Percentiles rank a stretch among this genome's conserved stretches.
phyloP scores from a whole-genome alignment of 345 rosid genomes.

The Brassica cretica region DNA sequence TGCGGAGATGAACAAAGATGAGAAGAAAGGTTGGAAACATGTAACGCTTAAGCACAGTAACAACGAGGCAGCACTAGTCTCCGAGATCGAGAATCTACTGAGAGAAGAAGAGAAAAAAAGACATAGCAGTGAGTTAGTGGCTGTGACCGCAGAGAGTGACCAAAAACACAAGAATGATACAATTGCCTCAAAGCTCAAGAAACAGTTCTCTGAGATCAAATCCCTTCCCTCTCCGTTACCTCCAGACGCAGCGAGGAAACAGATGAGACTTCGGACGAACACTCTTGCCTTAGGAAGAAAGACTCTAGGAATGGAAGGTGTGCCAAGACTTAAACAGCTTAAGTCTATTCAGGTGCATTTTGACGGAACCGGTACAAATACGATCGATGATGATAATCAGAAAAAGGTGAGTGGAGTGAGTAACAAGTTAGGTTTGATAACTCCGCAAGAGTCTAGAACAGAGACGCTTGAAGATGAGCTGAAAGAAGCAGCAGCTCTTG shows the following conservation, averaged over 20 bases:
- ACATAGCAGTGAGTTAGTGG: slow-evolving; percentile 19
- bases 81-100: slow-evolving; percentile 37
- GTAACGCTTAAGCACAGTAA: slow-evolving; percentile 38
- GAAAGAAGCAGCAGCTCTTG: slow-evolving; percentile 85
- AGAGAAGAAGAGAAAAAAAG: slow-evolving; percentile 42
- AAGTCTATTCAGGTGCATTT: slow-evolving; percentile 60
- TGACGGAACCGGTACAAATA: slow-evolving; percentile 34
- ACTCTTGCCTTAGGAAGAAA: slow-evolving; percentile 49
- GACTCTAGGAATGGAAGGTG: slow-evolving; percentile 50
- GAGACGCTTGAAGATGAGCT: slow-evolving; percentile 82
- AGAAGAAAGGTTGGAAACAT: slow-evolving; percentile 43
- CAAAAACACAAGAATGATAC: slow-evolving; percentile 39
- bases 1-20: slow-evolving; percentile 27
- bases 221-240: slow-evolving; percentile 37
- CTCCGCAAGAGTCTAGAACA: slow-evolving; percentile 47
- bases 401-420: slow-evolving; percentile 24
- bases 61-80: slow-evolving; percentile 38
- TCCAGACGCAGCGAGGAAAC: slow-evolving; percentile 48
- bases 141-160: slow-evolving; percentile 26
- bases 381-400: slow-evolving; percentile 25
- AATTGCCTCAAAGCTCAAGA: slow-evolving; percentile 32
- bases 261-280: slow-evolving; percentile 57
- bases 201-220: slow-evolving; percentile 46
- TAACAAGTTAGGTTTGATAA: slow-evolving; percentile 27
- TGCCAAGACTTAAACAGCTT: slow-evolving; percentile 52